Conservation (phyloP, 352 stramenopile species). For the Phytophthora lateralis region DNA sequence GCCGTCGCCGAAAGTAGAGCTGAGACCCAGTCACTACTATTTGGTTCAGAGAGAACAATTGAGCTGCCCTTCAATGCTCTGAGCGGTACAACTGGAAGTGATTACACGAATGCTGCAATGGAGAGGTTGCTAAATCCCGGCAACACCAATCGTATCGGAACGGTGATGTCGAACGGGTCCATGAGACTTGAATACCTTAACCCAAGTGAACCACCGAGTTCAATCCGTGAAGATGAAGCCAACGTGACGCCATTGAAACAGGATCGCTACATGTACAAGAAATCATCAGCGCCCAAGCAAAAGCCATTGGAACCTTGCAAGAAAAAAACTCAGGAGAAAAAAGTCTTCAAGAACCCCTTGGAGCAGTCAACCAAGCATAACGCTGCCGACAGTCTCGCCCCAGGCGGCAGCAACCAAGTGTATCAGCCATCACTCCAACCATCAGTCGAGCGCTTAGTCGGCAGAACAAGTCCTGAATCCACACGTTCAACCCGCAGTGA, state of each 20-base stretch:
- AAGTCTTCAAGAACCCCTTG: not conserved
- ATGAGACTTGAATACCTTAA: conserved; percentile 49
- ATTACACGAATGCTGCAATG: conserved; percentile 31
- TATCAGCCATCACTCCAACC: conserved; percentile 14
- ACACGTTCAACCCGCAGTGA: conserved; percentile 10
- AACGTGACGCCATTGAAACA: conserved; percentile 12
- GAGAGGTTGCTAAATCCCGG: conserved; percentile 33
- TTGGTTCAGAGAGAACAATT: conserved; percentile 33
- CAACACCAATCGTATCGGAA: conserved; percentile 26
- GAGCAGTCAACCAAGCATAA: conserved; percentile 15
- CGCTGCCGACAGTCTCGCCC: conserved; percentile 11
- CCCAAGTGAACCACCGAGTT: conserved; percentile 39
- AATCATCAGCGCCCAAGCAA: not conserved
- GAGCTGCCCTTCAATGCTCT: conserved; percentile 31
- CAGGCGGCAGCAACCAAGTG: conserved; percentile 15
- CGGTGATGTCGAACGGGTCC: conserved; percentile 37
- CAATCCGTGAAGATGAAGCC: conserved; percentile 19
- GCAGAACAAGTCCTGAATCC: conserved; percentile 17
- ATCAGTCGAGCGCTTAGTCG: conserved; percentile 18
- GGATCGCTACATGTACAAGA: not conserved
- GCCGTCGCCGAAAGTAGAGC: conserved; percentile 19
- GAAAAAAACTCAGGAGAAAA: conserved; percentile 1
- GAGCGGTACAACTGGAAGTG: conserved; percentile 22
- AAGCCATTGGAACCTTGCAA: not conserved
- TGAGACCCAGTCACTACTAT: conserved; percentile 31